These are phyloP conservation scores for Trichoderma erinaceum DNA, from an alignment of 495 filamentous ascomycete species.

Conservation along the genomic window DNA sequence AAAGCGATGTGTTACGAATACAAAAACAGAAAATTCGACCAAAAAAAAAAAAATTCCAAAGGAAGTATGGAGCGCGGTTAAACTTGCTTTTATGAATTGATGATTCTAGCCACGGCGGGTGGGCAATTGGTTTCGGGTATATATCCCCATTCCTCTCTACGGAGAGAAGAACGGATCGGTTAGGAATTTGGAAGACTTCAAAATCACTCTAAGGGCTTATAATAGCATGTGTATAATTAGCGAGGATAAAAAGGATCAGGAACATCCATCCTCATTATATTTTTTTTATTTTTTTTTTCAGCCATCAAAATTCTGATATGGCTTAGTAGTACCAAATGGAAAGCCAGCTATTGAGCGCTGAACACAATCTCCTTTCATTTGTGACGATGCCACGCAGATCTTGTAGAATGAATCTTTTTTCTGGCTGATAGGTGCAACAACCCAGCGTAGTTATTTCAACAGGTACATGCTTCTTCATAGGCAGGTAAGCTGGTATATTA, in stretches of 20 bases:
- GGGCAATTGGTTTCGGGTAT: background rate
- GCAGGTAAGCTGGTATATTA: no score
- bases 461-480: no score
- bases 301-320: background rate
- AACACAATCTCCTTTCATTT: background rate
- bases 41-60: background rate
- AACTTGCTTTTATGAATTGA: slow-evolving; percentile 14
- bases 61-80: background rate
- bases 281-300: background rate
- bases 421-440: no score
- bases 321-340: background rate
- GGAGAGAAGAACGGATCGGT: background rate
- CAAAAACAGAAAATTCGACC: background rate
- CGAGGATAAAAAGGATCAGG: background rate
- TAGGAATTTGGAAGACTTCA: background rate
- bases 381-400: background rate
- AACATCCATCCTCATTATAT: background rate
- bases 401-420: no score
- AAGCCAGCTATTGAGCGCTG: background rate
- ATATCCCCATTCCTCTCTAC: background rate
- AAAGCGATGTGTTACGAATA: background rate
- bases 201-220: background rate
- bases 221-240: slow-evolving; percentile 9
- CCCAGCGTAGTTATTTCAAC: no score
- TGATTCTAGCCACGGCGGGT: slow-evolving; percentile 1